A percentile compares a stretch with the other conserved stretches of the same genome.
Conservation (phyloP, 345 rosid species). For the Hibiscus mutabilis region DNA sequence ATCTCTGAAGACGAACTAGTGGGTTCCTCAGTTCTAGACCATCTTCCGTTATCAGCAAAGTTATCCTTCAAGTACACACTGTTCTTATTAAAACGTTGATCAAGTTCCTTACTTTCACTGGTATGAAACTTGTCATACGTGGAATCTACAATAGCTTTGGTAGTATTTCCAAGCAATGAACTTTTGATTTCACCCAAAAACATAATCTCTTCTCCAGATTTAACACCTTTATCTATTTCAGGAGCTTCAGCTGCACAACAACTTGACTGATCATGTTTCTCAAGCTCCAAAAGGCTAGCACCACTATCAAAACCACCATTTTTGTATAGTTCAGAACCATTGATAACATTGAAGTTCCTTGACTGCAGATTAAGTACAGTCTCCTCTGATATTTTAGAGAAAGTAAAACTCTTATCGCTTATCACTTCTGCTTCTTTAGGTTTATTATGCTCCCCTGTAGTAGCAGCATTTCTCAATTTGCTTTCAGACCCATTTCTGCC, state of each 20-base stretch:
- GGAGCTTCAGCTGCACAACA: conserved; percentile 21
- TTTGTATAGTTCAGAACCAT: conserved; percentile 37
- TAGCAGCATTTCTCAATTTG: conserved; percentile 48
- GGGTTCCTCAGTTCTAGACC: conserved; percentile 45
- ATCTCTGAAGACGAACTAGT: conserved; percentile 37
- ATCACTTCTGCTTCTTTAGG: conserved; percentile 33
- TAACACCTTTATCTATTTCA: conserved; percentile 36
- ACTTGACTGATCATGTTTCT: conserved; percentile 32
- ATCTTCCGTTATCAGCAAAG: conserved; percentile 35
- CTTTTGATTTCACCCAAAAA: conserved; percentile 47
- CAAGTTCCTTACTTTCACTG: conserved; percentile 40
- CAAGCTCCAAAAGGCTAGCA: conserved; percentile 27
- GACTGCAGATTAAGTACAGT: conserved; percentile 41
- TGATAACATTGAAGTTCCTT: conserved; percentile 46
- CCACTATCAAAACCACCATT: conserved; percentile 29
- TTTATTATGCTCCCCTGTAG: conserved; percentile 39
- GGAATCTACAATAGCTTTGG: conserved; percentile 39
- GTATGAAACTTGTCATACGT: conserved; percentile 23
- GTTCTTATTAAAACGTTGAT: conserved; percentile 31
- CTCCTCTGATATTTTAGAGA: conserved; percentile 50
- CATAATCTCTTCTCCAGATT: conserved; percentile 51
- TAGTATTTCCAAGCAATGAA: conserved; percentile 50
- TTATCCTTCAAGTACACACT: conserved; percentile 27
- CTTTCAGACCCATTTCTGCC: conserved; percentile 53
- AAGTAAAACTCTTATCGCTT: conserved; percentile 42